Evolutionary conservation across 1,139 yeast species (phyloP).

Genomic region (Candida mesenterica): DNA sequence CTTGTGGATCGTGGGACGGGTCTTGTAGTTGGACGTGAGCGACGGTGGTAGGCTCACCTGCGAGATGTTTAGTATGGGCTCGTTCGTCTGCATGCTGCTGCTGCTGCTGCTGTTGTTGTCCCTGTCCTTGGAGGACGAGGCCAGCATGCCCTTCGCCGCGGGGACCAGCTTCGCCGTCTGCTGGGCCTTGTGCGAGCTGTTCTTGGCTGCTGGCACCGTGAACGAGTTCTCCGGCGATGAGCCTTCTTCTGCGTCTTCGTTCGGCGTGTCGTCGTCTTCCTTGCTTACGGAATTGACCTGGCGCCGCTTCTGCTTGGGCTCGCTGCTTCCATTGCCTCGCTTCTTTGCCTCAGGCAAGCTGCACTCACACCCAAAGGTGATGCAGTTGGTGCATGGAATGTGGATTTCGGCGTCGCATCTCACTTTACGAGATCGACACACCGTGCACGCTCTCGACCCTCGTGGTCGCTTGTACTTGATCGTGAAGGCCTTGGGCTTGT

Average conservation of each 20-base stretch:
- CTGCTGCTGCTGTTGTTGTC: background rate
- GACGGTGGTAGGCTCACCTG: conserved; percentile 47
- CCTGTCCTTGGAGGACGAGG: background rate
- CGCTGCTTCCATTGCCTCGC: conserved; percentile 33
- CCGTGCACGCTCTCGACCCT: conserved; percentile 53
- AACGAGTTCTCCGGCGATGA: conserved; percentile 6
- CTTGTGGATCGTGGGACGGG: conserved; percentile 40
- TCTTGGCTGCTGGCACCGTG: background rate
- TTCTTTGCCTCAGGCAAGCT: conserved; percentile 58
- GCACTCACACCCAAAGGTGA: conserved; percentile 76
- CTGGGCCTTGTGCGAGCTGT: background rate
- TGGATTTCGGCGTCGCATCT: conserved; percentile 66
- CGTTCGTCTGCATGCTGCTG: conserved; percentile 16
- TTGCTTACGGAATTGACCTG: conserved; percentile 5
- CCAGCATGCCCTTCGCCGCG: background rate
- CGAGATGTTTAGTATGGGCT: conserved; percentile 45
- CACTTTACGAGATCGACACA: conserved; percentile 70
- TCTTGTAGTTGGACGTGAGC: conserved; percentile 41
- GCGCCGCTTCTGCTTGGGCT: conserved; percentile 23
- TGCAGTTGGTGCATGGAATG: conserved; percentile 75
- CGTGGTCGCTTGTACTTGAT: conserved; percentile 51
- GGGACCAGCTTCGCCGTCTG: background rate
- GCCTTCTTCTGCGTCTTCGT: conserved; percentile 5
- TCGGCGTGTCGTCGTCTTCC: conserved; percentile 5
- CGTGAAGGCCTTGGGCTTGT: conserved; percentile 49